Evolutionary conservation across 768 basidiomycete species (phyloP).

Genomic region (Leucocoprinus sp.): DNA sequence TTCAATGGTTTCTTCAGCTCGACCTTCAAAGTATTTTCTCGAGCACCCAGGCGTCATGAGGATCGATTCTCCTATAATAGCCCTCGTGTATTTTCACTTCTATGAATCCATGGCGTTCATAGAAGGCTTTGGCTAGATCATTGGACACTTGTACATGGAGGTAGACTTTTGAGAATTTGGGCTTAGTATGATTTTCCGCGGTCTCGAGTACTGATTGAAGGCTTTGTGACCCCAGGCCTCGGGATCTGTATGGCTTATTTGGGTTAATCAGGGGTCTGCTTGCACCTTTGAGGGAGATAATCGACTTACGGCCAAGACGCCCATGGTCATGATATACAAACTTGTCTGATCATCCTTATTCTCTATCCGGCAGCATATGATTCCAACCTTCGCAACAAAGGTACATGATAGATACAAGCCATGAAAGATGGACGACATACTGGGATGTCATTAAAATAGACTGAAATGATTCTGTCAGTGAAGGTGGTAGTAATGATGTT

Average conservation of each 20-base stretch:
- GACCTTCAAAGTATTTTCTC: slow-evolving; percentile 33
- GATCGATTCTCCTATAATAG: slow-evolving; percentile 87
- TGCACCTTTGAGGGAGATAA: slow-evolving; percentile 1
- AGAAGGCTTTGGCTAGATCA: slow-evolving; percentile 67
- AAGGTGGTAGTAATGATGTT: slow-evolving; percentile 11
- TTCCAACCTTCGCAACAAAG: slow-evolving; percentile 49
- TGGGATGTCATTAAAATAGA: slow-evolving; percentile 90
- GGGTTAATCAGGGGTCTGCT: slow-evolving; percentile 3
- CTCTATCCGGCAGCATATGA: slow-evolving; percentile 80
- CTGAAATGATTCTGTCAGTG: slow-evolving; percentile 28
- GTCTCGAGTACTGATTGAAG: slow-evolving; percentile 61
- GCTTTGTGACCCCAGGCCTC: slow-evolving; percentile 64
- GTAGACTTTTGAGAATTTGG: slow-evolving; percentile 62
- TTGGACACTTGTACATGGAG: slow-evolving; percentile 88
- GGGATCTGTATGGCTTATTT: slow-evolving; percentile 74
- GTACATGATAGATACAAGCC: slow-evolving; percentile 10
- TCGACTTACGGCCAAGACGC: slow-evolving; percentile 69
- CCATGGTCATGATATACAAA: slow-evolving; percentile 90
- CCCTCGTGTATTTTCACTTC: slow-evolving; percentile 56
- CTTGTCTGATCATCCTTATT: slow-evolving; percentile 45
- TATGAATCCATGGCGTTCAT: slow-evolving; percentile 75
- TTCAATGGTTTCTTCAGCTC: not conserved
- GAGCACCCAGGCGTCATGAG: slow-evolving; percentile 82
- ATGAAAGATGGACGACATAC: slow-evolving; percentile 23
- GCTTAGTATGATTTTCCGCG: slow-evolving; percentile 49